Conservation (phyloP, 1,284 basidiomycete species). For the Rhizoctonia solani region DNA sequence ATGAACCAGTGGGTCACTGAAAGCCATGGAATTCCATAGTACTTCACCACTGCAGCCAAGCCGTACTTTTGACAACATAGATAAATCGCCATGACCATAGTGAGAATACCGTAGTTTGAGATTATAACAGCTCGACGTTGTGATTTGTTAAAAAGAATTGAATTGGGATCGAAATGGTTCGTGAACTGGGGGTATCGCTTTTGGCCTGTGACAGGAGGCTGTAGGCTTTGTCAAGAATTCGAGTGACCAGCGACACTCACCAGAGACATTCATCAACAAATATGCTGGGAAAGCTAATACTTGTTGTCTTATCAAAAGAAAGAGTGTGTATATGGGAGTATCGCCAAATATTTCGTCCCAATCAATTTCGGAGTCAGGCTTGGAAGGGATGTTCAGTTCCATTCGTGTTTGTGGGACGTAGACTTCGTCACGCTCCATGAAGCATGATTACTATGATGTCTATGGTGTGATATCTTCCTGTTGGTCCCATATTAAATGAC, state of each 20-base stretch:
- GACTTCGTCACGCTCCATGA: conserved; percentile 66
- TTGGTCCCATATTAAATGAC: not conserved
- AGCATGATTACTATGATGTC: conserved; percentile 53
- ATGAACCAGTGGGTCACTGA: conserved; percentile 57
- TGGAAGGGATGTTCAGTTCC: conserved; percentile 24
- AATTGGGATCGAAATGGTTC: conserved; percentile 62
- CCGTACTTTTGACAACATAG: conserved; percentile 48
- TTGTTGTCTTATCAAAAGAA: conserved; percentile 38
- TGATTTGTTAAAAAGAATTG: conserved; percentile 57
- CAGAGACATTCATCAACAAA: conserved; percentile 63
- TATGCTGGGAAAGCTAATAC: conserved; percentile 41
- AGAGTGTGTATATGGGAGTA: conserved; percentile 35
- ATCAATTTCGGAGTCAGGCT: conserved; percentile 19
- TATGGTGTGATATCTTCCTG: conserved; percentile 49
- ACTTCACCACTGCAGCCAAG: conserved; percentile 52
- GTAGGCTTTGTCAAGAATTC: not conserved
- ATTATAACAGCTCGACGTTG: conserved; percentile 58
- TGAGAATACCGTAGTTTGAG: conserved; percentile 58
- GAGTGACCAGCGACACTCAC: conserved; percentile 50
- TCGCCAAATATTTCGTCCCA: conserved; percentile 35
- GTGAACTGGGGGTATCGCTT: conserved; percentile 45
- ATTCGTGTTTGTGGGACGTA: conserved; percentile 32
- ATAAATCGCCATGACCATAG: conserved; percentile 53
- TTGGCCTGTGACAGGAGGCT: not conserved
- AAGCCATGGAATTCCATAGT: conserved; percentile 63